These are phyloP conservation scores for Fusarium sp. DNA, from an alignment of 2,329 filamentous ascomycete species.

Conservation along the genomic window DNA sequence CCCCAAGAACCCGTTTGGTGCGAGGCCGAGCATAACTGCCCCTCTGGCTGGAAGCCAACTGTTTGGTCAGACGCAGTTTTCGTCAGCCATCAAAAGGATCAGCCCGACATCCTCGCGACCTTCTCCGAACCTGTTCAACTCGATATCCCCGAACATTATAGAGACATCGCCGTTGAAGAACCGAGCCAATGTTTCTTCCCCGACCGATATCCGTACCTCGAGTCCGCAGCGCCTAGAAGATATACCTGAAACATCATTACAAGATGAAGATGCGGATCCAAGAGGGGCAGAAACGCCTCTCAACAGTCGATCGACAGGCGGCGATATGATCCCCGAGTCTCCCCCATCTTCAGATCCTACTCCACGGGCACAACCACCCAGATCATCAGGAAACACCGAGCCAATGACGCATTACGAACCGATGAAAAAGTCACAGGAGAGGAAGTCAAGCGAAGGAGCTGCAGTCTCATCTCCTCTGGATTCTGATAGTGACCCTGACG, in stretches of 20 bases:
- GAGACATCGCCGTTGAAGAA: conserved; percentile 64
- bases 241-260: conserved; percentile 45
- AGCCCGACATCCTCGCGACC: conserved; percentile 71
- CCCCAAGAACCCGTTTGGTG: conserved; percentile 61
- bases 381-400: conserved; percentile 40
- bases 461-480: conserved; percentile 38
- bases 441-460: conserved; percentile 46
- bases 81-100: conserved; percentile 61
- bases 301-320: conserved; percentile 39
- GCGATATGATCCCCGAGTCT: conserved; percentile 53
- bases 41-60: conserved; percentile 61
- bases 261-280: conserved; percentile 27
- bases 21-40: conserved; percentile 48
- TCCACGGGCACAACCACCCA: conserved; percentile 36
- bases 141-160: conserved; percentile 59
- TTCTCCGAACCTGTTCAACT: conserved; percentile 62
- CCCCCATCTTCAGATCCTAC: conserved; percentile 45
- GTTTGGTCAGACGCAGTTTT: conserved; percentile 66
- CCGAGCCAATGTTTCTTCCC: conserved; percentile 60
- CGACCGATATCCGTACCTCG: conserved; percentile 54
- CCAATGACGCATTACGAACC: conserved; percentile 59
- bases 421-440: conserved; percentile 60
- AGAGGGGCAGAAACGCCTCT: conserved; percentile 44
- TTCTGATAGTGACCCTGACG: conserved; percentile 52
- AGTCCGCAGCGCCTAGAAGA: conserved; percentile 54